Evolutionary conservation across 2,329 filamentous ascomycete genomes (phyloP).

Genomic region (Zasmidium citrigriseum): DNA sequence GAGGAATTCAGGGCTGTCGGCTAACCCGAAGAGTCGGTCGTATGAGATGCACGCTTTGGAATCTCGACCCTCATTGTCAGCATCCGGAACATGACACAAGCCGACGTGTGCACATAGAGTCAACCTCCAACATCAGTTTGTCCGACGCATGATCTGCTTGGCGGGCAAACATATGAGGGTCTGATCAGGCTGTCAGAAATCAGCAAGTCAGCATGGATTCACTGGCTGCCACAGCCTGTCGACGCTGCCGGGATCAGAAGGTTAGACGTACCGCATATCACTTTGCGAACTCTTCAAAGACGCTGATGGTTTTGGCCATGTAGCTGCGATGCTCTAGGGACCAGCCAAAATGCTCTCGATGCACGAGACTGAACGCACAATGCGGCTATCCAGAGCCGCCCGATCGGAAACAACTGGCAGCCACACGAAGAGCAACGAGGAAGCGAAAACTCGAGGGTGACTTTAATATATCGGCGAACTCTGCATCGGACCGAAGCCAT

Average conservation of each 20-base stretch:
- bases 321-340: slow-evolving; percentile 3
- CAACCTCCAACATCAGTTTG: no score
- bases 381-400: slow-evolving; percentile 1
- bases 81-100: no score
- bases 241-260: background rate
- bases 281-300: no score
- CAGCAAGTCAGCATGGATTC: background rate
- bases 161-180: background rate
- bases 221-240: background rate
- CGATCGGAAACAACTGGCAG: background rate
- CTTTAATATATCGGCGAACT: background rate
- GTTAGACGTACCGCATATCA: no score
- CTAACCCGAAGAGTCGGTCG: no score
- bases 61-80: no score
- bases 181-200: background rate
- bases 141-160: no score
- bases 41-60: no score
- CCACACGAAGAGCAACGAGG: background rate
- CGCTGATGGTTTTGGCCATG: background rate
- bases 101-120: no score
- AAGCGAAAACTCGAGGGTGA: background rate
- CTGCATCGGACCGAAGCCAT: background rate
- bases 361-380: background rate
- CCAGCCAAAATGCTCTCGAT: background rate
- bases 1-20: no score